Base-by-base conservation (phyloP, 1,284 basidiomycete species). In the Puccinia coronata region DNA sequence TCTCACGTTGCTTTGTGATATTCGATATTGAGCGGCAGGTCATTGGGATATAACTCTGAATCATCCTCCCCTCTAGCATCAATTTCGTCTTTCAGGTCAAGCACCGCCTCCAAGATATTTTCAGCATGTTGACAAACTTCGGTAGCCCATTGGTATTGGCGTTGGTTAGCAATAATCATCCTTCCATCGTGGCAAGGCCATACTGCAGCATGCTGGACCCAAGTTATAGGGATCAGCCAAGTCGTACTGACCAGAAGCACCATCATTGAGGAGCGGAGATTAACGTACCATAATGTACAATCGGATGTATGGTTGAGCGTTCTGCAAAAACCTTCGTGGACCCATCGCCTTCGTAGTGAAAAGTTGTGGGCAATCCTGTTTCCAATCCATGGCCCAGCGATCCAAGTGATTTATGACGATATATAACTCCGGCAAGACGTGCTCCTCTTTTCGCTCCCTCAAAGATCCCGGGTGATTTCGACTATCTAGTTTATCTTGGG, bases 161-260 rank as follows among this genome's bases (percentile, higher is more conserved):
- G 41, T 25, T 36, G 23, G 23, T 75, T 47, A 36, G 34, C 28
- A 9, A 61, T 41, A 61, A 75, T 75, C 20, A 39, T n/a, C 28
- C 36, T 36, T 55, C 72, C 72, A 75, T 75, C 72, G 28, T 75
- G 72, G 43, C 72, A 75, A 18, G 53, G 72, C 72, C 72, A 75
- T 47, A 75, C 20, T 39, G 49, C 72, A 20, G 72, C 72, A 75
- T 75, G 72, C 72, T 75, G 31, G 53, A 11, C 12, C 41, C 16
- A 55, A 75, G 9, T 57, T n/a, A n/a, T n/a, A n/a, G n/a, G n/a
- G n/a, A n/a, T 0, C 36, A 71, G 5, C 11, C 34, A 61, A 61
- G 4, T 51, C 18, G 9, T 51, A 20, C 49, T 51, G 49, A 9
- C 20, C 49, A 61, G 28, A 61, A 61, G 6, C 34, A 23, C 12